phyloP scores from a whole-genome alignment of 2,329 filamentous ascomycete genomes.

The Claviceps quebecensis region DNA sequence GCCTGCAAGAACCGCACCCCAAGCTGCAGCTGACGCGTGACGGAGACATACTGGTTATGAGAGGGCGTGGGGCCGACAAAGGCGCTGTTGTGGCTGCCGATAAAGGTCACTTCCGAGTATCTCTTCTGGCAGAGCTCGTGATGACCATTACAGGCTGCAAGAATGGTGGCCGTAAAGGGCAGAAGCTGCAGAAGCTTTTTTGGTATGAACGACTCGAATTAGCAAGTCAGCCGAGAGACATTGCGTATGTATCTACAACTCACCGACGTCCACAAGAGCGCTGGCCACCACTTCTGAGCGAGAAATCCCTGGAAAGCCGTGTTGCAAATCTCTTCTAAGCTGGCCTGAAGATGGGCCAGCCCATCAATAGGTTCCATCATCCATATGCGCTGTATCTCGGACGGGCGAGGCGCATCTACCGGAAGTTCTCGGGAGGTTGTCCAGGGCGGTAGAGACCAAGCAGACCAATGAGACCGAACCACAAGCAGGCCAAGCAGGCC shows the following conservation, averaged over 20 bases:
- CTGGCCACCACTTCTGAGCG: constrained; percentile 2
- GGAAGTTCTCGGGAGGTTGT: background rate
- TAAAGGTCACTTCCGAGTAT: constrained; percentile 46
- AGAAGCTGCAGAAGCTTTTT: constrained; percentile 10
- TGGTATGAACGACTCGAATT: background rate
- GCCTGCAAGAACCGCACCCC: constrained; percentile 52
- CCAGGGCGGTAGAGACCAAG: background rate
- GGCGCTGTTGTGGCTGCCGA: constrained; percentile 51
- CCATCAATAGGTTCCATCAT: constrained; percentile 6
- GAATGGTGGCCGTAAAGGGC: constrained; percentile 9
- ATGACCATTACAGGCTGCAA: constrained; percentile 41
- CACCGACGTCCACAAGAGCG: constrained; percentile 3
- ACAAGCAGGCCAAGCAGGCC: too few species aligned
- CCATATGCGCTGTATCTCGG: constrained; percentile 4
- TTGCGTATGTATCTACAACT: background rate
- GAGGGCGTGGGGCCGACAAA: constrained; percentile 42
- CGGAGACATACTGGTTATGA: constrained; percentile 47
- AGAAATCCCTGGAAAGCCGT: constrained; percentile 1
- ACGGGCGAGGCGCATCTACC: constrained; percentile 1
- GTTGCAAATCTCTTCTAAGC: background rate
- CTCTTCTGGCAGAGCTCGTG: constrained; percentile 37
- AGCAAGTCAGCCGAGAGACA: background rate
- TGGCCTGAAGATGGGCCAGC: constrained; percentile 6
- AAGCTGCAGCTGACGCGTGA: constrained; percentile 42
- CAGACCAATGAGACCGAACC: background rate